Evolutionary conservation across 1,284 basidiomycete species (phyloP), one percentile per base, ranked within the genome.

Genomic region (Clitocybe nebularis): DNA sequence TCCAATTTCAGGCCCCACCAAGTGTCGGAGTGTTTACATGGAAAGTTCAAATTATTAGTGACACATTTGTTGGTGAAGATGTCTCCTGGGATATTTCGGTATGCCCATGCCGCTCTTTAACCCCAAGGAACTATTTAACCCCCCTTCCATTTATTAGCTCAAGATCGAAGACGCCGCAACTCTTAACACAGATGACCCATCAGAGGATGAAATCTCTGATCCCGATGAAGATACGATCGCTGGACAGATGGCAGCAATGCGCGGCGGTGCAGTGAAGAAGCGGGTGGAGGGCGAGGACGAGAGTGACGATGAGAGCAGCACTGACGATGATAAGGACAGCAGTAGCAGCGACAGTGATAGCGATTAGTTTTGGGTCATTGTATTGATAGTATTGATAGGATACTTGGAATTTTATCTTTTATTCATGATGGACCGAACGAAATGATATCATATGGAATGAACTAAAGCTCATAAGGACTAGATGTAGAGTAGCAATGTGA

Each of bases 161-260:
- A 84, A 85, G 59, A 85, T 96, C 33, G 89, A 93, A 45, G 83
- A 90, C 23, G 67, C 77, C 5, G 73, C 81, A 9, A 71, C 69
- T 4, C 68, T 84, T 9, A 71, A 66, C 6, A 67, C 66, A 0
- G 81, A 84, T 7, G 84, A 85, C 43, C 76, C 68, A 14, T 71
- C 66, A 10, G 93, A 94, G 37, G 93, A 95, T 58, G 92, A 94
- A 45, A 97, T 97, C 49, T 95, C 91, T 0, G 93, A 96, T 42
- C 93, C 93, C 0, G 94, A 97, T 36, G 94, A 97, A 65, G 94
- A 96, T 64, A 79, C 84, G 17, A 70, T 99, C 35, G 96, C 94
- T 2, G 96, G 96, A 3, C 96, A 99, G 72, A 97, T 99, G 93
- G 94, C 95, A 2, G 79, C 86, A 38, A 95, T 99, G 92, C 84